Evolutionary conservation across 2,329 filamentous ascomycete species (phyloP), one percentile per base, ranked within the genome.

Genomic region (Diaporthe batatas): DNA sequence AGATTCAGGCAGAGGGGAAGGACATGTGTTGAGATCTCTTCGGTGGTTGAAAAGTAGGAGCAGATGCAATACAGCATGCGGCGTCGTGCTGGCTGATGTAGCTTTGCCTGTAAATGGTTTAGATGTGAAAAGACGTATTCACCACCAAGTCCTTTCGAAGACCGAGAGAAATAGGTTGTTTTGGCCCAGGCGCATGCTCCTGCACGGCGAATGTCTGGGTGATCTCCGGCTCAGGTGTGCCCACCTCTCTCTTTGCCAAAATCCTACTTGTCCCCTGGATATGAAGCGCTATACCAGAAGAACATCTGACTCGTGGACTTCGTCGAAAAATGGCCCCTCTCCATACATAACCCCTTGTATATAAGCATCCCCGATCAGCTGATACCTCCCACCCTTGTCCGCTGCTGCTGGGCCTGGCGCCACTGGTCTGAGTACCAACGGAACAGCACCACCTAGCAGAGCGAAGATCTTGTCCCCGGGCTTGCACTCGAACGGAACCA

Each of bases 1-100:
- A 53, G 47, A 39, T 6, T 39, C 6, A n/a, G n/a, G 32, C 6
- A 1, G 21, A 5, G 1, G 7, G 32, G 2, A n/a, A 12, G n/a
- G 6, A 8, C 4, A 53, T 39, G 39, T 39, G 47, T 67, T 29
- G 18, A 8, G 32, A 18, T 39, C n/a, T 21, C 23, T 51, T 53
- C 8, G 32, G 14, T 11, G 62, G 44, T 21, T n/a, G 39, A 53
- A 53, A 67, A 67, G 47, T 67, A 39, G 47, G 23, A 67, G 32
- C 7, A 39, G 32, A 16, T 25, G 14, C 25, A 25, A 32, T 67
- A 18, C 34, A 34, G 44, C 62, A 53, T 53, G 62, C 32, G 62
- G 47, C 47, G 62, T 25, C 62, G 3, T 39, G 47, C 62, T 53
- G 21, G 25, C 44, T 25, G 29, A 10, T 51, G 62, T 53, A 67